Base-by-base conservation (phyloP, 2,329 filamentous ascomycete genomes). In the Alternaria novae-zelandiae region DNA sequence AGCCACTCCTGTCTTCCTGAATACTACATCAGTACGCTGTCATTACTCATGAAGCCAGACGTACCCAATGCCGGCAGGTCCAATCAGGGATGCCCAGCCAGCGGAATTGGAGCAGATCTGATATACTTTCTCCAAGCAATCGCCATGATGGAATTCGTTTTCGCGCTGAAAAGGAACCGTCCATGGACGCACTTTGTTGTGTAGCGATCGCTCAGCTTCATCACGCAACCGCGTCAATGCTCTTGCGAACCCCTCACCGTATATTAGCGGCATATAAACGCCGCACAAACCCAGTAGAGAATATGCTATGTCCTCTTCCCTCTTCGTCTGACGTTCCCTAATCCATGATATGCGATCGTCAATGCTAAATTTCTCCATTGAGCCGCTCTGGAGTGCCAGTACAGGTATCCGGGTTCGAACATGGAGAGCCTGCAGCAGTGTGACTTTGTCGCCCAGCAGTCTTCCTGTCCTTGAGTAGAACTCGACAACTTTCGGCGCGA, bases 391-490 rank as follows among this genome's bases (percentile, higher is more conserved):
- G 6, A 41, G 32, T 10, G 45, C 23, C 1, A 2, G 15, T 1
- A 47, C 5, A 0, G 45, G 45, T 12, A 47, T 6, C 7, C 5
- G 13, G 2, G 45, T 47, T 6, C 23, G 5, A n/a, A 2, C 2
- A 3, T 47, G 45, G 8, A 47, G 23, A 26, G 45, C 23, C 1
- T 47, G 9, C 0, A 47, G 13, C 13, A 47, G 15, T 7, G 45
- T 26, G 5, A n/a, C 5, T 3, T 26, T 47, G 21, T 17, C 23
- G 1, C 45, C 45, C 0, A 47, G 23, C 1, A 0, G 23, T 7
- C 0, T 7, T 0, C 45, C 45, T 0, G 13, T 6, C 1, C 2
- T 6, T 0, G 32, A n/a, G 5, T n/a, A 41, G 4, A 41, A 41
- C 1, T 41, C 32, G 0, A 41, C 32, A 1, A 41, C 4, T 17